A percentile compares a stretch with the other conserved stretches of the same genome.
Evolutionary conservation across 495 filamentous ascomycete genomes (phyloP).

Genomic region (Hyaloscypha hepaticicola): DNA sequence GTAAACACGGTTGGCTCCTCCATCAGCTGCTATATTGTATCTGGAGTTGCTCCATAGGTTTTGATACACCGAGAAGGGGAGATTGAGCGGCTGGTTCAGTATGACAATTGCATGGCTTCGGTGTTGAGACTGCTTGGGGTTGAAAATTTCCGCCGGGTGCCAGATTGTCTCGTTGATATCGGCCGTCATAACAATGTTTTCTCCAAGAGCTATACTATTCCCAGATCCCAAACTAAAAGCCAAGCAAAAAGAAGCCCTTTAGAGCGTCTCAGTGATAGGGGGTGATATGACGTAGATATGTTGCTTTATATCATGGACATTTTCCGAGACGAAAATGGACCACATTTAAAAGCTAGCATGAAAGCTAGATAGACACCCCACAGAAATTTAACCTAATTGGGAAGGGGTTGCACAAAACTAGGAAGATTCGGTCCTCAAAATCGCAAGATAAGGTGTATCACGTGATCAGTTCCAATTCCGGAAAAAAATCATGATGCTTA

Average conservation of each 20-base stretch:
- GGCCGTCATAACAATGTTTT: neutral
- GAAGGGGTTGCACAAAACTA: neutral
- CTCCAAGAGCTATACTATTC: neutral
- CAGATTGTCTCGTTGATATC: slow-evolving; percentile 12
- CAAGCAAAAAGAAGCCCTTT: neutral
- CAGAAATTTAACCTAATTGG: neutral
- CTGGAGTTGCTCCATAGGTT: slow-evolving; percentile 38
- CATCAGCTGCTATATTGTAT: slow-evolving; percentile 77
- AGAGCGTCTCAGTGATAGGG: neutral
- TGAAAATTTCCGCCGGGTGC: slow-evolving; percentile 26
- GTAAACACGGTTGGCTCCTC: slow-evolving; percentile 70
- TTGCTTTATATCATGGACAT: neutral
- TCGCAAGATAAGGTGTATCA: neutral
- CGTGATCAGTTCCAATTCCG: slow-evolving; percentile 1
- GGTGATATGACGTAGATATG: neutral
- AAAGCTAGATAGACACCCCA: too few relatives aligned
- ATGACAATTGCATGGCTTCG: slow-evolving; percentile 57
- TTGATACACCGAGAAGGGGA: slow-evolving; percentile 20
- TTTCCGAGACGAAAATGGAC: neutral
- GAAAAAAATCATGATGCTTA: slow-evolving; percentile 28
- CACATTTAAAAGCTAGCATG: neutral
- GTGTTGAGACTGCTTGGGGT: slow-evolving; percentile 20
- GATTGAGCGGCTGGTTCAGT: slow-evolving; percentile 66
- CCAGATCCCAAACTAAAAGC: neutral
- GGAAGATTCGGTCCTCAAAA: neutral